Evolutionary conservation across 257 asterid species (phyloP), one percentile per base, ranked within the genome.

Genomic region (Verbena officinalis): DNA sequence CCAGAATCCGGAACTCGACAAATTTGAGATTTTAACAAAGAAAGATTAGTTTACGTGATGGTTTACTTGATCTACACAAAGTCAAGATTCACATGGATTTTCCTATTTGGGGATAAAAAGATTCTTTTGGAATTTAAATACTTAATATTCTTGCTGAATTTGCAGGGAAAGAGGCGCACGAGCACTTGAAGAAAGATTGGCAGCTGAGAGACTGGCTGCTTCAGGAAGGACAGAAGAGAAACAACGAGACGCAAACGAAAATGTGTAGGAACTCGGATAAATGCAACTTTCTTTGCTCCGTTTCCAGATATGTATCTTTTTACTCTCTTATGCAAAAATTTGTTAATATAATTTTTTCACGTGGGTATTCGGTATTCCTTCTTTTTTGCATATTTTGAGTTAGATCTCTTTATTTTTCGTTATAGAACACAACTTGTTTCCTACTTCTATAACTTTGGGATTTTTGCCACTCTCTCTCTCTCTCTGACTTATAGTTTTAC

Each of bases 101-200:
- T 5, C 33, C 33, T 27, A n/a, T 27, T 27, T 27, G 4, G 4
- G 5, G 33, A 27, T 27, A 5, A 27, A 27, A 2, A 2, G 33
- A 27, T 46, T 33, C 9, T 6, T 50, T 27, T 38, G 4, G 19
- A 34, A 7, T 4, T 9, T 56, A 43, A 5, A 27, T 58, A 55
- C 31, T 40, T 20, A 13, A 3, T 24, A 38, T 59, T 23, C 30
- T 59, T 40, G 61, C 13, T 42, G 4, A 63, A 64, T 62, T 5
- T 76, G 70, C 84, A 92, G 98, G 89, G 96, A 89, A 82, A 85
- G 92, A 78, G 98, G 96, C 55, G 95, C 95, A 36, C 86, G 98
- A 27, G 98, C 96, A 34, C 88, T 91, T 1, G 96, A 91, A 79
- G 98, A 91, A 82, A 84, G 96, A 80, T 70, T 85, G 79, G 95